These are phyloP conservation scores for Tylopilus cervinicoccineus DNA, from an alignment of 768 basidiomycete species.

Conservation along the genomic window DNA sequence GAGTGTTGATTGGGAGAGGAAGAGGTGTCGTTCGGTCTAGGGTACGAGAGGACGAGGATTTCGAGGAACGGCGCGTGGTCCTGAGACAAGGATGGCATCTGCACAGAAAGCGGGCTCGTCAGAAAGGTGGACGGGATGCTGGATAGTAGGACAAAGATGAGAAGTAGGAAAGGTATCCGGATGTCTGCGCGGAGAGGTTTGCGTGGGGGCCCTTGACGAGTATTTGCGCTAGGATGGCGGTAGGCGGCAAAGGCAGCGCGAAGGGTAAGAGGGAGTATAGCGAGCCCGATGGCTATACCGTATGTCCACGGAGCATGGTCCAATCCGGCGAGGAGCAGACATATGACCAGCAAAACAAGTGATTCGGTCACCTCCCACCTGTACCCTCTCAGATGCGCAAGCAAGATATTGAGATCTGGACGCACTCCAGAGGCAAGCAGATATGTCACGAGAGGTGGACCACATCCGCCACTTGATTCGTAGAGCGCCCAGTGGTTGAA, in stretches of 20 bases:
- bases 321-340: constrained; percentile 19
- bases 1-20: constrained; percentile 14
- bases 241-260: not conserved
- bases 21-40: constrained; percentile 32
- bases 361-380: constrained; percentile 16
- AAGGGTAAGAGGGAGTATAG: constrained; percentile 18
- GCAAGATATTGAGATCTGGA: constrained; percentile 4
- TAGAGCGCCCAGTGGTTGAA: constrained; percentile 41
- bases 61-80: constrained; percentile 33
- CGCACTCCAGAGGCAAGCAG: constrained; percentile 17
- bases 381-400: constrained; percentile 7
- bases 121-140: constrained; percentile 1
- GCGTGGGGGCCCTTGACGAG: not conserved
- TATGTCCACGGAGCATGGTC: constrained; percentile 42
- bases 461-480: constrained; percentile 36
- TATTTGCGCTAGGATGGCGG: not conserved
- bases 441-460: constrained; percentile 28
- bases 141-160: constrained; percentile 11
- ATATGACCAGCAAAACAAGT: constrained; percentile 7
- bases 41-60: constrained; percentile 39
- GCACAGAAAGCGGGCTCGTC: not conserved
- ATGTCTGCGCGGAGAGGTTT: constrained; percentile 14
- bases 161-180: constrained; percentile 17
- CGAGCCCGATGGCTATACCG: constrained; percentile 24
- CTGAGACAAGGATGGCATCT: constrained; percentile 15